Conservation (phyloP, 1,139 yeast species). For the Taphrina communis region DNA sequence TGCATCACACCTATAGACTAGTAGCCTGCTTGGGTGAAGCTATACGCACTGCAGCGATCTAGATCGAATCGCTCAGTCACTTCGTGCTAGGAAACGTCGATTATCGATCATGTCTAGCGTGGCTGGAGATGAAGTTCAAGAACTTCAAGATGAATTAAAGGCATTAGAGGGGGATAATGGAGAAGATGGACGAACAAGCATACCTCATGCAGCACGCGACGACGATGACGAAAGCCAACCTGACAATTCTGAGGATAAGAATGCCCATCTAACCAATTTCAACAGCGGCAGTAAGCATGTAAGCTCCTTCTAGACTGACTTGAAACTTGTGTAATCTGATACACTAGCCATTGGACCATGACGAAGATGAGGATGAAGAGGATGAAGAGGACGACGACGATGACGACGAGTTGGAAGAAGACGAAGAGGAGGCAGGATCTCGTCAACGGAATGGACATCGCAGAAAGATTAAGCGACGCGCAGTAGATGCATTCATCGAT, state of each 20-base stretch:
- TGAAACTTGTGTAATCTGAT: no score
- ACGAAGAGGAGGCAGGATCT: constrained; percentile 50
- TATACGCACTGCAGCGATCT: no score
- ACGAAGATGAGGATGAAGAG: constrained; percentile 40
- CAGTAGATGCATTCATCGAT: constrained; percentile 90
- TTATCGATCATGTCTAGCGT: neutral
- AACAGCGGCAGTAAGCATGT: constrained; percentile 29
- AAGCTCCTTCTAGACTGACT: neutral
- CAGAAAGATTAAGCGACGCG: constrained; percentile 68
- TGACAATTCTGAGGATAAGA: neutral
- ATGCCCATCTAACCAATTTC: neutral
- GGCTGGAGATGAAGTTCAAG: neutral
- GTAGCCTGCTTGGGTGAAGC: no score
- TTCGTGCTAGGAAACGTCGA: no score
- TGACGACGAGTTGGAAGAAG: constrained; percentile 43
- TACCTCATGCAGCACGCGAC: constrained; percentile 1
- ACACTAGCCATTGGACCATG: no score
- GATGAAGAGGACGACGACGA: constrained; percentile 49
- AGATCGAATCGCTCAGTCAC: no score
- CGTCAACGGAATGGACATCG: constrained; percentile 51
- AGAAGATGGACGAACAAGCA: constrained; percentile 1
- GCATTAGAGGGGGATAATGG: neutral
- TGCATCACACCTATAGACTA: no score
- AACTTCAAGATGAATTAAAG: constrained; percentile 6
- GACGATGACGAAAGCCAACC: neutral